phyloP scores from a whole-genome alignment of 306 rosid genomes.

The Quercus bicolor region DNA sequence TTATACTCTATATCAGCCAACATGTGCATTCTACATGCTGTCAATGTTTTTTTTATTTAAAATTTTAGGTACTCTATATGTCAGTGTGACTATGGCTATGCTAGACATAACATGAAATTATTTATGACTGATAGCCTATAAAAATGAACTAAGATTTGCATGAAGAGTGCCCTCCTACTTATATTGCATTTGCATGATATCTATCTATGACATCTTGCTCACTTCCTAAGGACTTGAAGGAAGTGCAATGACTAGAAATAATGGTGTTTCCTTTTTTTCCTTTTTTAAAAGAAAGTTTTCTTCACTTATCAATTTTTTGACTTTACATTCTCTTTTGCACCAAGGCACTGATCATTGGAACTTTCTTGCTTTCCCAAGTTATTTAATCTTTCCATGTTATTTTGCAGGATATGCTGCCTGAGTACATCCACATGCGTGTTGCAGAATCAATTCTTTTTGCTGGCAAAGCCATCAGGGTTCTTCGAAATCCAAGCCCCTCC shows the following conservation, averaged over 20 bases:
- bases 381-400: neutral
- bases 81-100: neutral
- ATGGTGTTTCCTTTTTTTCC: slow-evolving; percentile 7
- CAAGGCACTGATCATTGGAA: neutral
- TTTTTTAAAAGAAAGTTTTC: neutral
- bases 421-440: slow-evolving; percentile 79
- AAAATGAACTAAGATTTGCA: neutral
- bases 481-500: slow-evolving; percentile 83
- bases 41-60: neutral
- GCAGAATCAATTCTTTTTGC: slow-evolving; percentile 94
- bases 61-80: neutral
- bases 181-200: neutral
- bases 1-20: neutral
- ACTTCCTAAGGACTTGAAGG: neutral
- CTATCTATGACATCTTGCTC: neutral
- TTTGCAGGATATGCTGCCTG: slow-evolving; percentile 93
- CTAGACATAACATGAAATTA: neutral
- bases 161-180: neutral
- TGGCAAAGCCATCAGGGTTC: slow-evolving; percentile 92
- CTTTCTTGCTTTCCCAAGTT: neutral
- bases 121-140: neutral
- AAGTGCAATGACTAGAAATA: neutral
- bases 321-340: neutral
- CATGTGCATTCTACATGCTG: neutral
- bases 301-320: neutral